Base-by-base conservation (phyloP, 1,284 basidiomycete species). In the Ustilago hordei region DNA sequence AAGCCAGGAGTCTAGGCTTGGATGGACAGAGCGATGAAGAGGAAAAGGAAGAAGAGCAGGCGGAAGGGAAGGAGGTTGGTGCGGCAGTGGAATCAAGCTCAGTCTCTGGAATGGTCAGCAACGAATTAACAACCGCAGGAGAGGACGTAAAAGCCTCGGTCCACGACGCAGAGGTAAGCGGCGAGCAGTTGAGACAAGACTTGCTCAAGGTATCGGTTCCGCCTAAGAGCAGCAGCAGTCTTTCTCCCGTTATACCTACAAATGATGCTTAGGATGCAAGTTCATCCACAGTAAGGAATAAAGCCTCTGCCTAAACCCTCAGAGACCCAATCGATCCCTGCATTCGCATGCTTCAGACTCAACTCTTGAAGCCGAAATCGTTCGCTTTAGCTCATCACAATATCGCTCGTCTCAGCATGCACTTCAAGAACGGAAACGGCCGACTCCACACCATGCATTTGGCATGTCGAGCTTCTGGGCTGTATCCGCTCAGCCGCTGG, bases 141-240 rank as follows among this genome's bases (percentile, higher is more conserved):
- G 7, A 15, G 39, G 23, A 28, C 38, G 39, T 45, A 9, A 4
- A 52, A 47, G 52, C 56, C 13, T 53, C 57, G 9, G 67, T 69
- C 2, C 67, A 64, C 67, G 59, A 62, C n/a, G 23, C 52, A 2
- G 75, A 75, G 1, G 50, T 73, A 17, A 68, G 61, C 47, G 81
- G 82, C 45, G 82, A 82, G 31, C 69, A 80, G 35, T 65, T 84
- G 48, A 59, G 81, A 5, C 69, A 67, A 28, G 78, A 83, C 47
- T 48, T 84, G 19, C 65, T 84, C 7, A 65, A 62, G 23, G 69
- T 55, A 0, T 55, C 76, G 1, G 60, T 74, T 3, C 75, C 75
- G 3, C 75, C 75, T 6, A 73, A 73, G 32, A 53, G 41, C 55
- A 60, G 23, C 15, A 31, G 23, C 15, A 31, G 23, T 45, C n/a